A percentile compares a stretch with the other conserved stretches of the same genome.
phyloP scores from a whole-genome alignment of 805 yeast species.

The Kurtzmaniella fragi region DNA sequence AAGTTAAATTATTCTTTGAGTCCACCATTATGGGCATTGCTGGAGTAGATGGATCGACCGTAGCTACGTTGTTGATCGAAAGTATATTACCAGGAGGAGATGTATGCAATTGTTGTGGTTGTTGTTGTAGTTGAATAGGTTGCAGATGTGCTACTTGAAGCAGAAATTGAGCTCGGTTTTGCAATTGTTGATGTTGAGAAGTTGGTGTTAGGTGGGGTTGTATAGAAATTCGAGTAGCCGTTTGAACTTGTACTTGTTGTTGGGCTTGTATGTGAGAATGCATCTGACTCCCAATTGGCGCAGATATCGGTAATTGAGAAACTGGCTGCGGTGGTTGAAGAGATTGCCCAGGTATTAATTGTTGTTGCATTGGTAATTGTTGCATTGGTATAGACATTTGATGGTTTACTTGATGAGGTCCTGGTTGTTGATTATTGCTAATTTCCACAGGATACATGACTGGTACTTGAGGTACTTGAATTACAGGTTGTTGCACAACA shows the following conservation, averaged over 20 bases:
- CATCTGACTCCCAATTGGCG: not conserved
- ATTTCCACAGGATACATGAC: too few relatives aligned
- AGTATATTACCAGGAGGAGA: not conserved
- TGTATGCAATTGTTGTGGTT: not conserved
- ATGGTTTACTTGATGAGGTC: not conserved
- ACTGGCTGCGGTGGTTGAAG: not conserved
- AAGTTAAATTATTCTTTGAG: too few relatives aligned
- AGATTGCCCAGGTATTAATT: not conserved
- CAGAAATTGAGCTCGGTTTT: constrained; percentile 1
- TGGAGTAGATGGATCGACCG: constrained; percentile 1
- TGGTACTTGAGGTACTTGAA: too few relatives aligned
- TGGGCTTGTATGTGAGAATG: not conserved
- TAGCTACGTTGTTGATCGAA: not conserved
- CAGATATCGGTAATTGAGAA: too few relatives aligned
- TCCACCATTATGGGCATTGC: too few relatives aligned
- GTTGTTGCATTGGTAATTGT: not conserved
- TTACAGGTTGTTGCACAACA: too few relatives aligned
- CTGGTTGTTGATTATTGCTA: not conserved
- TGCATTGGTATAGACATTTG: not conserved
- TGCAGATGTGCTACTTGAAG: constrained; percentile 1
- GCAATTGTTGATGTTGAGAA: constrained; percentile 3
- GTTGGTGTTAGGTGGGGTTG: not conserved
- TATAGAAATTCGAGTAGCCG: not conserved
- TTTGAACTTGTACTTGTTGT: not conserved
- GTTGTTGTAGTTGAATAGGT: constrained; percentile 8